Base-by-base conservation (phyloP, 164 flowering plant genomes). In the Piper betle region DNA sequence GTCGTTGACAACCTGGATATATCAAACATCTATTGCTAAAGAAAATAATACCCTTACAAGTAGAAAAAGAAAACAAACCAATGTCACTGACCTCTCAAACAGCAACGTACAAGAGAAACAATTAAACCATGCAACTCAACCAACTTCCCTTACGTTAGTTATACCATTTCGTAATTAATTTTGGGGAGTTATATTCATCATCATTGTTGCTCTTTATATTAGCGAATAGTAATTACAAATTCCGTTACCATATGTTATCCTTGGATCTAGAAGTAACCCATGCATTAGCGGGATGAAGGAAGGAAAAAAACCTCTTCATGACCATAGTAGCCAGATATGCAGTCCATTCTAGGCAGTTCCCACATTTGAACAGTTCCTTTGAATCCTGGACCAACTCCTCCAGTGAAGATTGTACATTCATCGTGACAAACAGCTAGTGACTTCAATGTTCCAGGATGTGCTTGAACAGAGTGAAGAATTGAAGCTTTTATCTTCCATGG, bases 401-500 rank as follows among this genome's bases (percentile, higher is more conserved):
- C 94, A 37, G 99, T 83, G 66, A 79, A 88, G 57, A 85, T 78
- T 57, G 84, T 82, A 68, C 76, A 79, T 70, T 93, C 99, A 80
- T 93, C 91, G 71, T 73, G 75, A 55, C 81, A 73, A 72, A 86
- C 87, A 71, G 86, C 87, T 63, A 93, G 67, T 43, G 87, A 78
- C 77, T 96, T 80, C 64, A 93, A 46, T 6, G 91, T 80, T 38
- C 97, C 97, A 62, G 83, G 90, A 78, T 93, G 97, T 9, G 96
- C 94, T 64, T 94, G 94, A 11, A 79, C 80, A 66, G 99, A 86
- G 68, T 82, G 73, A 59, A 90, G 39, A 53, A 90, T 76, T 57
- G 92, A 81, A 68, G 97, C 85, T 75, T 84, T 82, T 57, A 90
- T 82, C 79, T 88, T 93, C 99, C 99, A 93, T 42, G 92, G 90